Base-by-base conservation (phyloP, 192 early-diverging fungal genomes). In the Lobulomyces angularis region DNA sequence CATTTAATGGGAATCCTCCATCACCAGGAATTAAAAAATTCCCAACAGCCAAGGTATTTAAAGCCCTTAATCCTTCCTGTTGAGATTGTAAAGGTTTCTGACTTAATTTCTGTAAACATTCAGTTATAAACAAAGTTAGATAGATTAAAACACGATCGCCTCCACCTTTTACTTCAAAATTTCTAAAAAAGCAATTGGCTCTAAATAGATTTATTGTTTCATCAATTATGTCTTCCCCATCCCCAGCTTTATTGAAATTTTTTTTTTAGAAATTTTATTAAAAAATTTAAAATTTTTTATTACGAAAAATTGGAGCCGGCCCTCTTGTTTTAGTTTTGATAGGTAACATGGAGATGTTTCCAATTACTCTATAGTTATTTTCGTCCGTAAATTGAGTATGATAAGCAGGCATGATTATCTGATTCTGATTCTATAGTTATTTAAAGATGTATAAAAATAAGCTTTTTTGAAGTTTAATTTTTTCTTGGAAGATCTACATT, bases 151-250 rank as follows among this genome's bases (percentile, higher is more conserved):
- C 77, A 29, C 91, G 76, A 69, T 99, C 95, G 37, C 71, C 84
- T 33, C 59, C 56, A 25, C 92, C 95, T 55, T 95, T 89, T 59
- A 99, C 89, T 53, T 99, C 92, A 79, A 99, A 99, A 75, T 99
- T 99, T 43, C 88, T 78, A 76, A 97, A 99, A 35, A 97, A 71
- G 54, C 84, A 83, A 62, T 99, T 99, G 42, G 92, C 88, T 21
- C 91, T 78, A 75, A 90, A 99, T 39, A 97, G 57, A 47, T 77
- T 81, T 34, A 99, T 51, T 25, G 95, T 84, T 56, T 99, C 95
- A 51, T 95, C 90, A 46, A 99, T 75, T 23, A 86, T 83, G 62
- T 99, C 95, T 30, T 87, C 79, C 2, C 56, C 60, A 37, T 53
- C 45, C 4, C n/a, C n/a, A n/a, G n/a, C n/a, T n/a, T n/a, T n/a